Evolutionary conservation across 1,284 basidiomycete species (phyloP).

Genomic region (Xerocomus nothofagi): DNA sequence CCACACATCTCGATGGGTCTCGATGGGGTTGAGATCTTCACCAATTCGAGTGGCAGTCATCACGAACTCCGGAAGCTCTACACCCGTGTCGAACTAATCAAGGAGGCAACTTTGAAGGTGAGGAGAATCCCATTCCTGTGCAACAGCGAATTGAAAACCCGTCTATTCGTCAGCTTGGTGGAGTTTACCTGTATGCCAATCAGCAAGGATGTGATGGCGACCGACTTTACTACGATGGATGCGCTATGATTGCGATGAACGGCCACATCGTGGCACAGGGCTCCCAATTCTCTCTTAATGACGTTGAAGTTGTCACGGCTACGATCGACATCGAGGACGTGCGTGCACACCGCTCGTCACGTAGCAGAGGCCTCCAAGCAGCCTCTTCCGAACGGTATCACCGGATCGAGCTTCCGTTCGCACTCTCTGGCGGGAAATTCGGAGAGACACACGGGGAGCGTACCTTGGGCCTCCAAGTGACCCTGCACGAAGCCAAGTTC

Average conservation of each 20-base stretch:
- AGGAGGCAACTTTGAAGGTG: conserved; percentile 94
- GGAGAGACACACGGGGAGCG: conserved; percentile 52
- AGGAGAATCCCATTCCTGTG: neutral
- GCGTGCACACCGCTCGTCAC: conserved; percentile 79
- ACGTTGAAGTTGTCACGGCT: conserved; percentile 94
- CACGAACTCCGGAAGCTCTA: conserved; percentile 96
- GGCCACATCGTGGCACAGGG: conserved; percentile 93
- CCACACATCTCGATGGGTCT: conserved; percentile 97
- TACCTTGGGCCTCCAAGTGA: conserved; percentile 47
- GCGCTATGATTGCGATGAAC: conserved; percentile 94
- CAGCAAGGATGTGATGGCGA: conserved; percentile 99
- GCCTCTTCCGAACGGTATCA: conserved; percentile 72
- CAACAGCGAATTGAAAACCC: neutral
- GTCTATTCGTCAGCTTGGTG: conserved; percentile 68
- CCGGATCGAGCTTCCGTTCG: conserved; percentile 76
- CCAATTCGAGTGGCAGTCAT: conserved; percentile 96
- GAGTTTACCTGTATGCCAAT: conserved; percentile 97
- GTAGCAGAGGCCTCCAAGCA: conserved; percentile 89
- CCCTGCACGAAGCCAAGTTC: conserved; percentile 64
- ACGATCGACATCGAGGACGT: conserved; percentile 96
- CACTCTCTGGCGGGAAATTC: conserved; percentile 73
- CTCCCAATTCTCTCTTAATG: conserved; percentile 92
- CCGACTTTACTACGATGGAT: conserved; percentile 96
- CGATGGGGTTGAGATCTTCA: conserved; percentile 98
- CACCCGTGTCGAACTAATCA: conserved; percentile 90